A percentile compares a stretch with the other conserved stretches of the same genome.
Conservation (phyloP, 352 stramenopile genomes). For the Phytopythium mirpurense region DNA sequence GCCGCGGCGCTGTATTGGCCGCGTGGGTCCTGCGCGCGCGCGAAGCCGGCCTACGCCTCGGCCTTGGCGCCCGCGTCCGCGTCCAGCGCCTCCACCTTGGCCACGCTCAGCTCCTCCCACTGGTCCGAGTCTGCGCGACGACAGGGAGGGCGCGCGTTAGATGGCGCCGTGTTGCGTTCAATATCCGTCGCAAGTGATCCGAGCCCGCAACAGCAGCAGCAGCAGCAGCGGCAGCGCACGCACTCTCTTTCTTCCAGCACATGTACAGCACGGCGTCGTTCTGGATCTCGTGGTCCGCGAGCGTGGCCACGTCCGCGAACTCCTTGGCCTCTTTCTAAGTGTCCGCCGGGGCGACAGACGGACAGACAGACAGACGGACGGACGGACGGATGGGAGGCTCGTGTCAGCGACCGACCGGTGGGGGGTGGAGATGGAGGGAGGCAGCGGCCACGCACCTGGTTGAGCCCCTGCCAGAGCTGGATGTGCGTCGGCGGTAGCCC, state of each 20-base stretch:
- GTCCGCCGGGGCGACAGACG: background rate
- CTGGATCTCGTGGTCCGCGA: conserved; percentile 78
- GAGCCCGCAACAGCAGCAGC: too few relatives aligned
- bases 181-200: too few relatives aligned
- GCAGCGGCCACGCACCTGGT: conserved; percentile 44
- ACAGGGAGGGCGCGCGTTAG: conserved; percentile 1
- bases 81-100: conserved; percentile 48
- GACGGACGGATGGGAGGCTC: background rate
- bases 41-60: background rate
- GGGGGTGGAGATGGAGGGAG: too few relatives aligned
- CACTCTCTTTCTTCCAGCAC: conserved; percentile 87
- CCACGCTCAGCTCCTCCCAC: conserved; percentile 75
- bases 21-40: too few relatives aligned
- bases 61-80: conserved; percentile 4
- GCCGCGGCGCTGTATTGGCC: too few relatives aligned
- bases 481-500: conserved; percentile 49
- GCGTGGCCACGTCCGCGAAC: conserved; percentile 67
- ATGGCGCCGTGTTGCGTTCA: too few relatives aligned
- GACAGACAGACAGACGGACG: too few relatives aligned
- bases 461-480: conserved; percentile 65
- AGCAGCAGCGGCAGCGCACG: too few relatives aligned
- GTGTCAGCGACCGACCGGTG: background rate
- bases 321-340: conserved; percentile 66
- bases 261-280: conserved; percentile 85
- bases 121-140: conserved; percentile 52